Conservation (phyloP, 2,329 filamentous ascomycete species). For the Xylaria hypoxylon region DNA sequence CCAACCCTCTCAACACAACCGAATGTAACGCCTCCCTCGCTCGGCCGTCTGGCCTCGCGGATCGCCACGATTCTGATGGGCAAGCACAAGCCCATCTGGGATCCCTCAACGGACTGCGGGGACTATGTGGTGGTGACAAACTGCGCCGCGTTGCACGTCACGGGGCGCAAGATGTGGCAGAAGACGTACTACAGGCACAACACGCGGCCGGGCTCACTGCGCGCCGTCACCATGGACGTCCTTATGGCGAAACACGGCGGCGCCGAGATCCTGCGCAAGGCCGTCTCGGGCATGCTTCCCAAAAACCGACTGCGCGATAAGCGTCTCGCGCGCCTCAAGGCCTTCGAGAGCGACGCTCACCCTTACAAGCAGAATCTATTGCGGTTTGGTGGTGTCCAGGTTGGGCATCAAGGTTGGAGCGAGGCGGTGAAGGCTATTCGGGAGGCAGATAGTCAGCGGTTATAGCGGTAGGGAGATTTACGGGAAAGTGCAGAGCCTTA, state of each 20-base stretch:
- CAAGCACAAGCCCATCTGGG: conserved; percentile 98
- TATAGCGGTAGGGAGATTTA: conserved; percentile 54
- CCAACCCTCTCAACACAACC: conserved; percentile 68
- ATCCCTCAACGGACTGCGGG: conserved; percentile 97
- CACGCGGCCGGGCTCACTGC: conserved; percentile 87
- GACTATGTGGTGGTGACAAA: conserved; percentile 97
- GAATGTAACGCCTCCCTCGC: conserved; percentile 76
- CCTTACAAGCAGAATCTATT: conserved; percentile 92
- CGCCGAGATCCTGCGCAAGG: conserved; percentile 88
- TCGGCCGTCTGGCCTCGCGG: conserved; percentile 87
- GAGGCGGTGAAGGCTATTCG: conserved; percentile 63
- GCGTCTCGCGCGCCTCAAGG: conserved; percentile 88
- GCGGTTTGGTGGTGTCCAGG: conserved; percentile 71
- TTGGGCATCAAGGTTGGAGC: conserved; percentile 67
- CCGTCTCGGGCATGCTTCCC: conserved; percentile 96
- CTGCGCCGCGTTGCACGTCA: conserved; percentile 87
- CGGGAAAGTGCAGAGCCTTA: neutral
- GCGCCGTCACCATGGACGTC: conserved; percentile 91
- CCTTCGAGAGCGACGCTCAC: conserved; percentile 91
- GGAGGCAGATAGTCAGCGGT: conserved; percentile 61
- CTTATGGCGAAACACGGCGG: conserved; percentile 96
- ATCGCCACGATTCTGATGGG: conserved; percentile 94
- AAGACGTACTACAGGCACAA: conserved; percentile 97
- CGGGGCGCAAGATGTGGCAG: conserved; percentile 91
- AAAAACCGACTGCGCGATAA: conserved; percentile 95